phyloP scores from a whole-genome alignment of 2,329 filamentous ascomycete genomes.

The Zarea fungicola region DNA sequence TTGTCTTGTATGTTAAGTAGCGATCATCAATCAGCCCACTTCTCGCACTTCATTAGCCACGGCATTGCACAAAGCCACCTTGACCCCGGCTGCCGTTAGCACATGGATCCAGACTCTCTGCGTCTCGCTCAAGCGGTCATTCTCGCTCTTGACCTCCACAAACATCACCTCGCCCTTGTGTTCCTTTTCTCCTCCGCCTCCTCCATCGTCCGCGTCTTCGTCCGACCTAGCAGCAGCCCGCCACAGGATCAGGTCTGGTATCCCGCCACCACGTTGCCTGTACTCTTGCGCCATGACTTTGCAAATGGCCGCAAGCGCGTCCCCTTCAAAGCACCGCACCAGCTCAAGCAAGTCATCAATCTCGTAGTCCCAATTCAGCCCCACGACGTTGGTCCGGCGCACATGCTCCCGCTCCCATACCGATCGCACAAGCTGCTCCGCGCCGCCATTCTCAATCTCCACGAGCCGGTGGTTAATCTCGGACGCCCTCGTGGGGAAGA shows the following conservation, averaged over 20 bases:
- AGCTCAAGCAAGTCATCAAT: slow-evolving; percentile 75
- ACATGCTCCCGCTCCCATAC: slow-evolving; percentile 66
- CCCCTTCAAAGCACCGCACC: slow-evolving; percentile 69
- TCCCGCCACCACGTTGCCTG: slow-evolving; percentile 73
- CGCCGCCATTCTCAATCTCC: slow-evolving; percentile 79
- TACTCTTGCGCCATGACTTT: slow-evolving; percentile 97
- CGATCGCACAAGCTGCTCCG: slow-evolving; percentile 57
- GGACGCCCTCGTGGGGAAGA: slow-evolving; percentile 77
- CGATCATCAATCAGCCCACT: slow-evolving; percentile 26
- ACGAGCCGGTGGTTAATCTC: slow-evolving; percentile 86
- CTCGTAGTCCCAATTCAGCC: slow-evolving; percentile 85
- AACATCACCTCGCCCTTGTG: slow-evolving; percentile 63
- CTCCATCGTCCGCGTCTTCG: too few species aligned
- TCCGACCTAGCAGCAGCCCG: slow-evolving; percentile 31
- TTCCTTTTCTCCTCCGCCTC: too few species aligned
- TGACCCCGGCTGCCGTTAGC: slow-evolving; percentile 74
- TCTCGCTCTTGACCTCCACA: slow-evolving; percentile 74
- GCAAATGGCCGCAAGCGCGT: slow-evolving; percentile 76
- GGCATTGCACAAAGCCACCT: slow-evolving; percentile 73
- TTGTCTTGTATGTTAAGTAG: too few species aligned
- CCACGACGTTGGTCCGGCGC: slow-evolving; percentile 77
- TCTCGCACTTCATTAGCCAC: slow-evolving; percentile 48
- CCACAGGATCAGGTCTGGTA: slow-evolving; percentile 94
- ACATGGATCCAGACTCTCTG: slow-evolving; percentile 97
- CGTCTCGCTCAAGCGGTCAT: slow-evolving; percentile 92